Percentiles rank a stretch among this genome's conserved stretches.
Conservation (phyloP, 768 basidiomycete species). For the Bullera alba region DNA sequence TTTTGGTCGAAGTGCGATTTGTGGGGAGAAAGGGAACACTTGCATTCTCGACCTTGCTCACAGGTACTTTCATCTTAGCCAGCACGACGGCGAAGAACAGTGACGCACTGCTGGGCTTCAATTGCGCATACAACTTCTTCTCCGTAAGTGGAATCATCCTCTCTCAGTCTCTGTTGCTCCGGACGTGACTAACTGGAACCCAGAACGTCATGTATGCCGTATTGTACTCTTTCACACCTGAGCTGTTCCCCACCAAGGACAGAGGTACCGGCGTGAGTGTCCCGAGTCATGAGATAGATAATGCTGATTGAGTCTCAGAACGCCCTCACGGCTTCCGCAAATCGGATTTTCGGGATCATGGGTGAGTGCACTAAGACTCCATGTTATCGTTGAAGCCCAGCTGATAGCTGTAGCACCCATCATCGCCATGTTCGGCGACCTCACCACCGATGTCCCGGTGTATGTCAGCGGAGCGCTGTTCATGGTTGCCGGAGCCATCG, state of each 20-base stretch:
- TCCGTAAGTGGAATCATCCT: constrained; percentile 49
- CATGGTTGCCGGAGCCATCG: constrained; percentile 56
- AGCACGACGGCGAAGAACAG: constrained; percentile 68
- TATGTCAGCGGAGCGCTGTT: constrained; percentile 64
- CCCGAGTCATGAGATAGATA: no score
- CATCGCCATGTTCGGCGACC: constrained; percentile 28
- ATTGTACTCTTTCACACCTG: constrained; percentile 57
- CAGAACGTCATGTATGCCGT: constrained; percentile 52
- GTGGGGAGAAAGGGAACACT: constrained; percentile 65
- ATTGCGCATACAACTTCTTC: constrained; percentile 65
- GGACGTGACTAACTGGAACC: background rate
- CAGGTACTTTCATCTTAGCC: constrained; percentile 66
- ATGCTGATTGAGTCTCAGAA: no score
- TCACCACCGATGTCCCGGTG: constrained; percentile 56
- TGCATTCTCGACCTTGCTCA: constrained; percentile 62
- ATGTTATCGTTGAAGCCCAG: constrained; percentile 53
- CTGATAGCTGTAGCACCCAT: constrained; percentile 14
- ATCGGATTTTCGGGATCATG: constrained; percentile 64
- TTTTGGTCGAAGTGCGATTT: constrained; percentile 60
- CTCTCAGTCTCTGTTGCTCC: constrained; percentile 2
- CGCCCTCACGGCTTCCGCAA: constrained; percentile 52
- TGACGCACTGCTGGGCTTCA: constrained; percentile 66
- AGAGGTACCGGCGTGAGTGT: constrained; percentile 59
- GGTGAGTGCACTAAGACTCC: constrained; percentile 51
- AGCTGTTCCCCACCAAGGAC: constrained; percentile 58